A percentile compares a stretch with the other conserved stretches of the same genome.
phyloP scores from a whole-genome alignment of 257 asterid genomes.

The Nicotiana attenuata region DNA sequence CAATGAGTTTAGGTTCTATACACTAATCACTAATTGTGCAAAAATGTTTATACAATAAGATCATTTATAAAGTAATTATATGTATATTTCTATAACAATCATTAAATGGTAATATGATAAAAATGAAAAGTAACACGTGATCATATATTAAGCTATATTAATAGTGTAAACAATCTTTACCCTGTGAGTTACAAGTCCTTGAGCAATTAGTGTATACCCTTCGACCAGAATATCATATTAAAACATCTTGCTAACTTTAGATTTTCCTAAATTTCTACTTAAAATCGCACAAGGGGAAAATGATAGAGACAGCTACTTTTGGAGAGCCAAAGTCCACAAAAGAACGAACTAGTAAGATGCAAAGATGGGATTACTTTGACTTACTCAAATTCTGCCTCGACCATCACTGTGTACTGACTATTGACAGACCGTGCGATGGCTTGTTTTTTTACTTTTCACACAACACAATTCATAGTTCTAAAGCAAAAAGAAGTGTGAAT shows the following conservation, averaged over 20 bases:
- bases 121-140: too few relatives aligned
- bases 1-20: too few relatives aligned
- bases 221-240: too few relatives aligned
- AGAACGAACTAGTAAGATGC: not conserved
- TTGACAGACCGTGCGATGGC: not conserved
- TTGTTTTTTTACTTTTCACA: conserved; percentile 3
- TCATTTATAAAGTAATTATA: too few relatives aligned
- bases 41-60: too few relatives aligned
- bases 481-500: not conserved
- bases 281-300: not conserved
- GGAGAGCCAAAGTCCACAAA: not conserved
- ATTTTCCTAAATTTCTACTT: not conserved
- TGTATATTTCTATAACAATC: too few relatives aligned
- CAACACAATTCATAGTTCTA: not conserved
- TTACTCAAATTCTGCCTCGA: not conserved
- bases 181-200: too few relatives aligned
- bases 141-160: too few relatives aligned
- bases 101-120: too few relatives aligned
- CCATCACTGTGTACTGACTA: conserved; percentile 1
- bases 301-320: not conserved
- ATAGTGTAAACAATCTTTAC: too few relatives aligned
- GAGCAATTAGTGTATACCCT: too few relatives aligned
- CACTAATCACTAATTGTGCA: too few relatives aligned
- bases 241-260: not conserved
- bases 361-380: not conserved